Percentiles rank a stretch among this genome's conserved stretches.
phyloP scores from a whole-genome alignment of 2,329 filamentous ascomycete species.

The Sporothrix pallida region DNA sequence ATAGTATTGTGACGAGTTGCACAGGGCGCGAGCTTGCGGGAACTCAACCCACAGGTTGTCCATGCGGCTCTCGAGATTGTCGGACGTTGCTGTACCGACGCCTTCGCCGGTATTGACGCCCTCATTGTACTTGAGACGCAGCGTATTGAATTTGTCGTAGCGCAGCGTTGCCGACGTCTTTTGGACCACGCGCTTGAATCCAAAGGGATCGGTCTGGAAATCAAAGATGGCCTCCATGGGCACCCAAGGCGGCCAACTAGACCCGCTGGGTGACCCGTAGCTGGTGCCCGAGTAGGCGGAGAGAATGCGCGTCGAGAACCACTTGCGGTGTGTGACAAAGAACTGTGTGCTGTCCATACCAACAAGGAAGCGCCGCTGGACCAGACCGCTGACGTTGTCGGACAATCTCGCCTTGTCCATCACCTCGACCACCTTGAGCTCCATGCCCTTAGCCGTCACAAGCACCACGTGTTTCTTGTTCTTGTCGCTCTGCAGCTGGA shows the following conservation, averaged over 20 bases:
- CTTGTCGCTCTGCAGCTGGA: conserved; percentile 97
- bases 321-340: conserved; percentile 94
- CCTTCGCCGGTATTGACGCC: conserved; percentile 74
- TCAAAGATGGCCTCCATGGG: conserved; percentile 99
- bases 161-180: conserved; percentile 93
- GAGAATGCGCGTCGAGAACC: conserved; percentile 80
- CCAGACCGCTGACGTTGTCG: conserved; percentile 91
- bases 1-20: conserved; percentile 97
- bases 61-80: conserved; percentile 76
- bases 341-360: conserved; percentile 98
- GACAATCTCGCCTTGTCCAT: conserved; percentile 95
- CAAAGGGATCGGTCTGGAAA: conserved; percentile 89
- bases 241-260: conserved; percentile 97
- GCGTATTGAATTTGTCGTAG: conserved; percentile 97
- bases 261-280: conserved; percentile 83
- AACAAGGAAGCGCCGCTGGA: conserved; percentile 90
- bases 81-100: conserved; percentile 49
- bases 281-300: conserved; percentile 94
- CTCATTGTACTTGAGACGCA: conserved; percentile 96
- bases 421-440: conserved; percentile 94
- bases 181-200: conserved; percentile 97
- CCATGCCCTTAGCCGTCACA: conserved; percentile 97
- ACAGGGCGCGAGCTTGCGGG: conserved; percentile 89
- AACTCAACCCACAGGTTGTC: conserved; percentile 98
- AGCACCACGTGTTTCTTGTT: conserved; percentile 96